Percentiles rank a stretch among this genome's conserved stretches.
Conservation (phyloP, 192 early-diverging fungal species). For the Coemansia nantahalensis region DNA sequence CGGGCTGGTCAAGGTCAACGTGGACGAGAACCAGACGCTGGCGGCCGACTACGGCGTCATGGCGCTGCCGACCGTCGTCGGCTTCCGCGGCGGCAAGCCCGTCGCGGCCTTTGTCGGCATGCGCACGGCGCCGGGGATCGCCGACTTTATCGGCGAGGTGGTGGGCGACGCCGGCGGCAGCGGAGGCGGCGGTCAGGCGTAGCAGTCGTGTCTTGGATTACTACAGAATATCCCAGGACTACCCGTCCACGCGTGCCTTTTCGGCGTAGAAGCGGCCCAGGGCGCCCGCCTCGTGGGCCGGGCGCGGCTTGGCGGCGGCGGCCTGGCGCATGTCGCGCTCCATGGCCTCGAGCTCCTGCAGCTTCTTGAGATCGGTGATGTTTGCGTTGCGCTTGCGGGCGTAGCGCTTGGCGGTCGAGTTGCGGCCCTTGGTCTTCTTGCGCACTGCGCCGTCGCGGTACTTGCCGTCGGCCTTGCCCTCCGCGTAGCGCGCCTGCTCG, state of each 20-base stretch:
- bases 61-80: slow-evolving; percentile 72
- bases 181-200: no score
- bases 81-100: slow-evolving; percentile 63
- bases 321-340: slow-evolving; percentile 24
- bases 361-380: slow-evolving; percentile 67
- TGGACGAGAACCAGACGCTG: slow-evolving; percentile 63
- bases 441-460: slow-evolving; percentile 36
- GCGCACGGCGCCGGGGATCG: slow-evolving; percentile 40
- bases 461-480: slow-evolving; percentile 24
- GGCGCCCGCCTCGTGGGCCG: slow-evolving; percentile 38
- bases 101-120: slow-evolving; percentile 70
- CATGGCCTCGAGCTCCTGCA: slow-evolving; percentile 31
- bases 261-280: slow-evolving; percentile 36
- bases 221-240: no score
- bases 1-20: slow-evolving; percentile 72
- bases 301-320: slow-evolving; percentile 14
- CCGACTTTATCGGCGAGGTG: slow-evolving; percentile 57
- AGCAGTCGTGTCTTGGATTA: no score
- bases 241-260: slow-evolving; percentile 14
- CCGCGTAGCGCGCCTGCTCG: slow-evolving; percentile 12
- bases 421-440: slow-evolving; percentile 49
- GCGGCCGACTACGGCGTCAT: slow-evolving; percentile 66
- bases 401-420: slow-evolving; percentile 72
- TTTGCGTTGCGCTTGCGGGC: slow-evolving; percentile 78
- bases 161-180: slow-evolving; percentile 2